Evolutionary conservation across 106 monocot genomes (phyloP).

Genomic region (Dendrobium catenatum): DNA sequence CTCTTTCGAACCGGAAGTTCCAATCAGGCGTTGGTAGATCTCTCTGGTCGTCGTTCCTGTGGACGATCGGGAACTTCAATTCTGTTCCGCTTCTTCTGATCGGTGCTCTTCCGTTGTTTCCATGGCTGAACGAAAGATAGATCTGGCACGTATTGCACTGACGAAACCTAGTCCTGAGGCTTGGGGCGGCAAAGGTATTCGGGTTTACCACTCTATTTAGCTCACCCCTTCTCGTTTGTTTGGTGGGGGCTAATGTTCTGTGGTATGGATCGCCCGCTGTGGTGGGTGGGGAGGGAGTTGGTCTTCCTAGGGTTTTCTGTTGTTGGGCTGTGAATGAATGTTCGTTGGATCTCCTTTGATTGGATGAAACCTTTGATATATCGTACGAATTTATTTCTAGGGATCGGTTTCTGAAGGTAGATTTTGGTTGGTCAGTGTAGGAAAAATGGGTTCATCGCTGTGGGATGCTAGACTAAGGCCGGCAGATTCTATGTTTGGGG

Average conservation of each 20-base stretch:
- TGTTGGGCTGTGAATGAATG: background rate
- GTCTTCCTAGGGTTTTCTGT: background rate
- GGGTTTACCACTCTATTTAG: background rate
- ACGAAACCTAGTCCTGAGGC: conserved; percentile 23
- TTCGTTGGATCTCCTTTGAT: background rate
- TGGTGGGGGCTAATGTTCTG: background rate
- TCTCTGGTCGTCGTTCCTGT: background rate
- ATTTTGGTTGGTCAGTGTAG: background rate
- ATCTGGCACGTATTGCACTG: conserved; percentile 25
- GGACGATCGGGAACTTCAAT: background rate
- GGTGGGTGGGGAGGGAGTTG: background rate
- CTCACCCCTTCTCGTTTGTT: background rate
- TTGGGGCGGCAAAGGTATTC: conserved; percentile 29
- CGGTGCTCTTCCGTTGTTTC: background rate
- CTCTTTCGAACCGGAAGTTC: background rate
- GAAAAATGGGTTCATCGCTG: background rate
- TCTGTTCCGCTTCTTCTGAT: background rate
- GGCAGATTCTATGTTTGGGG: background rate
- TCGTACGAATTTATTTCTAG: background rate
- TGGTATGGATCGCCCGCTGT: background rate
- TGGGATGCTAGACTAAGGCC: background rate
- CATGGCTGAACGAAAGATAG: conserved; percentile 50
- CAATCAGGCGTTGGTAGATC: background rate
- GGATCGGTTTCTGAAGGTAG: background rate
- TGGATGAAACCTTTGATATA: background rate